Evolutionary conservation across 139 green algal species (phyloP).

Genomic region (Penium margaritaceum): DNA sequence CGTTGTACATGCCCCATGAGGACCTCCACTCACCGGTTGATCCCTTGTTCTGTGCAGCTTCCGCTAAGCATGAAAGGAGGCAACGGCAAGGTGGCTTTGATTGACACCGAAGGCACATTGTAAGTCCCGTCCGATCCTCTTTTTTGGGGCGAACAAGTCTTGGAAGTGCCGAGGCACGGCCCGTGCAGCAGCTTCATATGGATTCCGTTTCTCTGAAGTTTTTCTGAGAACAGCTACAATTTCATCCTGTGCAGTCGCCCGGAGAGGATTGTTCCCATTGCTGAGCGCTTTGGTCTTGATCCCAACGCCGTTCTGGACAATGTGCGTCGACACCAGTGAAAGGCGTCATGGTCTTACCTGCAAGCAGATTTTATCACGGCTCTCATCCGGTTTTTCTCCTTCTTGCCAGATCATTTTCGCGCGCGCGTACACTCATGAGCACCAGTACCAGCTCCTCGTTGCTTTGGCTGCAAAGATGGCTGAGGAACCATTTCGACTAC

Average conservation of each 20-base stretch:
- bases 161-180: background rate
- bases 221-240: too few species aligned
- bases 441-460: slow-evolving; percentile 64
- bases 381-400: background rate
- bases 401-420: slow-evolving; percentile 56
- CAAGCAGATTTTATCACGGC: background rate
- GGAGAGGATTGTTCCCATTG: slow-evolving; percentile 35
- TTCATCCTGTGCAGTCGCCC: too few species aligned
- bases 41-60: slow-evolving; percentile 9
- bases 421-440: slow-evolving; percentile 71
- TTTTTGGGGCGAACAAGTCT: background rate
- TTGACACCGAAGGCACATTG: slow-evolving; percentile 45
- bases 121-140: too few species aligned
- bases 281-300: slow-evolving; percentile 41
- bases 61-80: slow-evolving; percentile 34
- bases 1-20: background rate
- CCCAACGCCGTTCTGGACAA: slow-evolving; percentile 37
- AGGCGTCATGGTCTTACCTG: background rate
- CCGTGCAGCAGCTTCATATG: background rate
- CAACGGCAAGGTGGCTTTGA: slow-evolving; percentile 43
- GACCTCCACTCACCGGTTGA: background rate
- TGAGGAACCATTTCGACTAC: slow-evolving; percentile 65
- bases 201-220: background rate
- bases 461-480: slow-evolving; percentile 66
- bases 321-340: slow-evolving; percentile 18